Base-by-base conservation (phyloP, 73 alveolate species). In the Paramecium primaurelia region DNA sequence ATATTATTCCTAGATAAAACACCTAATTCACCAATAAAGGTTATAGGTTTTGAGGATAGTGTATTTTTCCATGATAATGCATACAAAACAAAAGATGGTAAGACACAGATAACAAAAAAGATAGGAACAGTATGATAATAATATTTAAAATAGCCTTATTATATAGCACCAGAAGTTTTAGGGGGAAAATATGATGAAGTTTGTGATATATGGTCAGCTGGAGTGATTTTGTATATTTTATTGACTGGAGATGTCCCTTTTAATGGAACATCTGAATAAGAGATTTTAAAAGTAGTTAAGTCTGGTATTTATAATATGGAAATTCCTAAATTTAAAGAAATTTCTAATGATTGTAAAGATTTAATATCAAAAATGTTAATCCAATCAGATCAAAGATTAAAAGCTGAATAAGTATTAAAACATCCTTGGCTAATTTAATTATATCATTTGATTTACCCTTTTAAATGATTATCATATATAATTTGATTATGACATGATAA, bases 181-280 rank as follows among this genome's bases (percentile, higher is more conserved):
- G 58, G 20, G 45, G 92, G 92, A 60, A 49, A 93, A 38, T 95
- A 95, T 71, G 94, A 93, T n/a, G 92, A 83, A 77, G 36, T 91
- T 4, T 93, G 98, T 54, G 98, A 95, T 59, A 36, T 95, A n/a
- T 95, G 96, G 98, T 71, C 95, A 22, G 86, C 94, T 47, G 98
- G 96, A 49, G 98, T 95, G 32, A 91, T 95, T 18, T 92, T 95
- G 11, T 94, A 88, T 71, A 93, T 96, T 14, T 73, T 96, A 88
- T 95, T 96, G 8, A 64, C 96, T 42, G 98, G 97, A 11, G 92
- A 94, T 59, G 98, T 98, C 25, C 98, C 98, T 26, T 97, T 97
- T 86, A 95, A 93, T 58, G 98, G 98, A 16, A 98, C 94, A 71
- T 93, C 92, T 44, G 98, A 97, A 88, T 92, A 86, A 37, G 98